A percentile compares a stretch with the other conserved stretches of the same genome.
phyloP scores from a whole-genome alignment of 441 rosid species.

The Populus hybrid region DNA sequence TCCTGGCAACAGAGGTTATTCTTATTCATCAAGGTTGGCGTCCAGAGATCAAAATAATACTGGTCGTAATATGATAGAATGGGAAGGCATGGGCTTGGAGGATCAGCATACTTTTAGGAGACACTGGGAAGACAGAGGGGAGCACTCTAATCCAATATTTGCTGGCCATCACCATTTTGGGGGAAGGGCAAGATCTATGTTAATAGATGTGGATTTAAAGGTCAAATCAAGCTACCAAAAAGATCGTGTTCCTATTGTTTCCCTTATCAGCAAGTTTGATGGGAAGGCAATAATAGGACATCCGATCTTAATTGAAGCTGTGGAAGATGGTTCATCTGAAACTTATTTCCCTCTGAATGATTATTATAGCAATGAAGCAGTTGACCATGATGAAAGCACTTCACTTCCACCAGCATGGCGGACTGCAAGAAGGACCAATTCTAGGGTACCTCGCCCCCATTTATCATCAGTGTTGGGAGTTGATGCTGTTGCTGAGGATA shows the following conservation, averaged over 20 bases:
- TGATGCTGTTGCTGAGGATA: slow-evolving; percentile 36
- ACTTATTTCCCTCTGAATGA: slow-evolving; percentile 23
- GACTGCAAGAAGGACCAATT: slow-evolving; percentile 85
- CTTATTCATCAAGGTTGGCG: slow-evolving; percentile 36
- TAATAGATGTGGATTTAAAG: slow-evolving; percentile 80
- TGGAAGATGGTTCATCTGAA: slow-evolving; percentile 73
- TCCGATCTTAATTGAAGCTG: slow-evolving; percentile 65
- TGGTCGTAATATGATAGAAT: slow-evolving; percentile 35
- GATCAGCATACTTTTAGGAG: slow-evolving; percentile 34
- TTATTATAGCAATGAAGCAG: slow-evolving; percentile 38
- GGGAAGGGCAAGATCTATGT: slow-evolving; percentile 44
- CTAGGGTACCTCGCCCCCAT: slow-evolving; percentile 71
- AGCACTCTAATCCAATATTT: slow-evolving; percentile 39
- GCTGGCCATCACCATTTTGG: slow-evolving; percentile 36
- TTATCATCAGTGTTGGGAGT: slow-evolving; percentile 42
- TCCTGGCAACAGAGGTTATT: slow-evolving; percentile 36
- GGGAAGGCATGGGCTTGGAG: slow-evolving; percentile 58
- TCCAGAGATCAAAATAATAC: slow-evolving; percentile 38
- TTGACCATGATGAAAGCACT: slow-evolving; percentile 43
- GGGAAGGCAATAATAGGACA: slow-evolving; percentile 94
- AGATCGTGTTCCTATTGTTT: slow-evolving; percentile 77
- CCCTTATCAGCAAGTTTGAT: slow-evolving; percentile 73
- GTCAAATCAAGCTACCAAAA: slow-evolving; percentile 79
- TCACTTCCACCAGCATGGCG: slow-evolving; percentile 79
- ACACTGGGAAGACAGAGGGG: slow-evolving; percentile 37